phyloP scores from a whole-genome alignment of 2,329 filamentous ascomycete genomes.

The Xylariaceae sp. region DNA sequence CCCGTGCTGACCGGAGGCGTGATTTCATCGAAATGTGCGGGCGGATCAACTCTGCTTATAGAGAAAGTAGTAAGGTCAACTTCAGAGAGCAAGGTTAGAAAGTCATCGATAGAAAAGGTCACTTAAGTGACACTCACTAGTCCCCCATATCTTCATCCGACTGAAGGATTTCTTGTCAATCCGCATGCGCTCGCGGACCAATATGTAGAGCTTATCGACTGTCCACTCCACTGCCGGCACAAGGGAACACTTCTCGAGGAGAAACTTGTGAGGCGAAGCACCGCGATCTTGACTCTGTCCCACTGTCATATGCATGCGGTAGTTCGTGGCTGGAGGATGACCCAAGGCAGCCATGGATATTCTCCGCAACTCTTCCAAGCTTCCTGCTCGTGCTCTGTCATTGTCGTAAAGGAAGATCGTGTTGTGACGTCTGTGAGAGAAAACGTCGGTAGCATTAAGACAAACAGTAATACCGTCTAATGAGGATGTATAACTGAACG shows the following conservation, averaged over 20 bases:
- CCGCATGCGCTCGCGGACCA: slow-evolving; percentile 43
- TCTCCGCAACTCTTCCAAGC: slow-evolving; percentile 34
- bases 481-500: slow-evolving; percentile 4
- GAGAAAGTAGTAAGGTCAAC: slow-evolving; percentile 35
- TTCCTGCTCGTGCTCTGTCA: slow-evolving; percentile 17
- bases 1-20: not conserved
- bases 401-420: slow-evolving; percentile 44
- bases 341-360: slow-evolving; percentile 36
- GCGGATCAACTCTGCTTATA: slow-evolving; percentile 10
- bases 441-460: slow-evolving; percentile 42
- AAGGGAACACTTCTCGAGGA: slow-evolving; percentile 48
- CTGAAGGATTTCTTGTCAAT: slow-evolving; percentile 32
- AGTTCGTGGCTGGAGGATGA: slow-evolving; percentile 27
- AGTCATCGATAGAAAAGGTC: not conserved
- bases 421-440: slow-evolving; percentile 44
- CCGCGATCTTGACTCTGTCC: slow-evolving; percentile 50
- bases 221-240: slow-evolving; percentile 47
- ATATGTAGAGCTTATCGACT: slow-evolving; percentile 44
- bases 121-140: slow-evolving; percentile 20
- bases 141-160: slow-evolving; percentile 55
- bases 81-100: not conserved
- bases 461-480: slow-evolving; percentile 22
- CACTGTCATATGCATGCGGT: slow-evolving; percentile 53
- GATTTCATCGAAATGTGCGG: slow-evolving; percentile 17
- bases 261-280: slow-evolving; percentile 42